Base-by-base conservation (phyloP, 1,139 yeast species). In the Candida anutae region DNA sequence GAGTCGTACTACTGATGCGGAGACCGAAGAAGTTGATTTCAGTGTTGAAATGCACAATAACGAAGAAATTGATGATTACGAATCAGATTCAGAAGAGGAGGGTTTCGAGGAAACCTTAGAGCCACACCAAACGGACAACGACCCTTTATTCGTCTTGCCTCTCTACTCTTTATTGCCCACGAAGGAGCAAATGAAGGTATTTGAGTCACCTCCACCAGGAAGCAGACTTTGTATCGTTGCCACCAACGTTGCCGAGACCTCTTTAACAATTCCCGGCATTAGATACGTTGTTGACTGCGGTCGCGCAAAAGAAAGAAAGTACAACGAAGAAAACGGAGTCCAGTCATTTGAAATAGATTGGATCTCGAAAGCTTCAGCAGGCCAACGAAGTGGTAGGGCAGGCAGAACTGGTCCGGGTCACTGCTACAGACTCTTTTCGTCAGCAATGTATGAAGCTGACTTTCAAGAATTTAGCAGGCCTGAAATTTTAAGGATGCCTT, bases 361-460 rank as follows among this genome's bases (percentile, higher is more conserved):
- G 97, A 67, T 90, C 10, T 81, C 95, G 22, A 87, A 93, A 45
- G 98, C 99, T 1, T 82, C 95, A 33, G 93, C 98, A 0, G 93
- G 77, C 39, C 99, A 93, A 62, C 71, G 98, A 58, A 60, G 95
- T 20, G 98, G 98, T 55, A 80, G 99, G 69, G 98, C 99, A 28
- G 99, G 98, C 50, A 82, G 99, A 72, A 90, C 97, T 0, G 98
- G 98, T 0, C 97, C 98, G 0, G 99, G 99, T 30, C 98, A 93
- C 47, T 85, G 96, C 51, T 93, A 93, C 51, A 65, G 98, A 34
- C 57, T 93, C 14, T 93, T 68, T 45, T 88, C 98, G 0, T 88
- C 97, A n/a, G 98, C 98, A 0, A 83, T 93, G 6, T 93, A 69
- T 50, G 97, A 90, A 47, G 73, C 77, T 35, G 90, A 82, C 42